These are phyloP conservation scores for Kalanchoe fedtschenkoi DNA, from an alignment of 164 flowering plant species.

Conservation along the genomic window DNA sequence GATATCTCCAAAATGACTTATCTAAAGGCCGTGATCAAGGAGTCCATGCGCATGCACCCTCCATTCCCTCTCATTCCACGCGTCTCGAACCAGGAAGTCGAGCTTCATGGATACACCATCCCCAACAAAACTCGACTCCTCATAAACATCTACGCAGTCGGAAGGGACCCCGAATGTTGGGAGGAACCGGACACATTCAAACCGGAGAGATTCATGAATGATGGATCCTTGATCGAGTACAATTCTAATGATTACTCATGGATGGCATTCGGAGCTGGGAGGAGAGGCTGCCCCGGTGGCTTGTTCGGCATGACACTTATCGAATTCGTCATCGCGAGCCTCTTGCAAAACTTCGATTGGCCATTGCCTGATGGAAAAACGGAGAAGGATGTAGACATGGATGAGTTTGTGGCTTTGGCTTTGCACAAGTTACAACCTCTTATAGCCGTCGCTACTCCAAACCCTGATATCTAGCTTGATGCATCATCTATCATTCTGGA, in stretches of 20 bases:
- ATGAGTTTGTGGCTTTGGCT: slow-evolving; percentile 9
- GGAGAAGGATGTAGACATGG: slow-evolving; percentile 12
- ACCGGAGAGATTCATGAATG: slow-evolving; percentile 22
- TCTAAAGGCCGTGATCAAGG: slow-evolving; percentile 29
- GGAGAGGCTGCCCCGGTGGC: slow-evolving; percentile 14
- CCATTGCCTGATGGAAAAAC: slow-evolving; percentile 8
- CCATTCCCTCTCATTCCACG: slow-evolving; percentile 25
- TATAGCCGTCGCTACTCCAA: slow-evolving; percentile 12
- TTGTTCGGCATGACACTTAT: slow-evolving; percentile 4
- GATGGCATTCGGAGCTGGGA: slow-evolving; percentile 12
- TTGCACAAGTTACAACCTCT: slow-evolving; percentile 13
- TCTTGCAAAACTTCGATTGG: slow-evolving; percentile 13
- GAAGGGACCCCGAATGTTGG: slow-evolving; percentile 19
- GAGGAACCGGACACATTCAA: slow-evolving; percentile 18
- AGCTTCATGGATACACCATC: slow-evolving; percentile 22
- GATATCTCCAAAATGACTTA: slow-evolving; percentile 19
- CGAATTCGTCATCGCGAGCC: slow-evolving; percentile 17
- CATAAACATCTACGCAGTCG: slow-evolving; percentile 19
- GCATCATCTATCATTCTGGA: too few relatives aligned
- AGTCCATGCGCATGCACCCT: slow-evolving; percentile 27
- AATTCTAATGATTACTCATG: slow-evolving; percentile 9
- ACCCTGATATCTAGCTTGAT: too few relatives aligned
- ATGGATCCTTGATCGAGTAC: slow-evolving; percentile 11
- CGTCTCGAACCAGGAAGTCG: slow-evolving; percentile 10
- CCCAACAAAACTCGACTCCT: slow-evolving; percentile 21